phyloP scores from a whole-genome alignment of 2,329 filamentous ascomycete genomes.

The Arthrobotrys pseudoclavata region DNA sequence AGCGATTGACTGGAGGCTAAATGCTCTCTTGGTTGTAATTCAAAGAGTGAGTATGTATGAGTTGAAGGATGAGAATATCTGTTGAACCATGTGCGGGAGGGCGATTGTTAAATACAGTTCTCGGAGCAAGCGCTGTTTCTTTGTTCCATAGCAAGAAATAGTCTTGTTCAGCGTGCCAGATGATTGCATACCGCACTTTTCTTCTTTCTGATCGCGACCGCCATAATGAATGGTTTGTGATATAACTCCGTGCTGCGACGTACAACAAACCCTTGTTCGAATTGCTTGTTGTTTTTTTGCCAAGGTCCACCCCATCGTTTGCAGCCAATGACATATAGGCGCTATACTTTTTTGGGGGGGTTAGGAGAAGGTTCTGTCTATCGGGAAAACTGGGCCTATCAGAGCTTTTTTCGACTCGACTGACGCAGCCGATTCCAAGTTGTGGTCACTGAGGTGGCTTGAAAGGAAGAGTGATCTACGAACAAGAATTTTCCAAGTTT shows the following conservation, averaged over 20 bases:
- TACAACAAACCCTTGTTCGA: conserved; percentile 29
- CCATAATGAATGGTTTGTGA: conserved; percentile 10
- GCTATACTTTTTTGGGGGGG: conserved; percentile 18
- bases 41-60: conserved; percentile 56
- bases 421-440: conserved; percentile 41
- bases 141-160: conserved; percentile 20
- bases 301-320: conserved; percentile 11
- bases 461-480: conserved; percentile 14
- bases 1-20: conserved; percentile 56
- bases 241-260: conserved; percentile 45
- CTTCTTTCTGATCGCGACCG: conserved; percentile 35
- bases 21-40: conserved; percentile 41
- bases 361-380: conserved; percentile 16
- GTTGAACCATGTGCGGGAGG: conserved; percentile 27
- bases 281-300: conserved; percentile 45
- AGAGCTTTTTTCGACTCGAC: conserved; percentile 17
- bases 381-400: conserved; percentile 33
- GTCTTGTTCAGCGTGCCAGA: conserved; percentile 11
- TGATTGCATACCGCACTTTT: conserved; percentile 40
- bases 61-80: conserved; percentile 33
- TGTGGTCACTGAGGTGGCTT: conserved; percentile 39
- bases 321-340: conserved; percentile 31
- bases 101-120: conserved; percentile 52
- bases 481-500: conserved; percentile 42
- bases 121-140: conserved; percentile 27